These are phyloP conservation scores for Malassezia slooffiae DNA, from an alignment of 1,284 basidiomycete genomes.

Conservation along the genomic window DNA sequence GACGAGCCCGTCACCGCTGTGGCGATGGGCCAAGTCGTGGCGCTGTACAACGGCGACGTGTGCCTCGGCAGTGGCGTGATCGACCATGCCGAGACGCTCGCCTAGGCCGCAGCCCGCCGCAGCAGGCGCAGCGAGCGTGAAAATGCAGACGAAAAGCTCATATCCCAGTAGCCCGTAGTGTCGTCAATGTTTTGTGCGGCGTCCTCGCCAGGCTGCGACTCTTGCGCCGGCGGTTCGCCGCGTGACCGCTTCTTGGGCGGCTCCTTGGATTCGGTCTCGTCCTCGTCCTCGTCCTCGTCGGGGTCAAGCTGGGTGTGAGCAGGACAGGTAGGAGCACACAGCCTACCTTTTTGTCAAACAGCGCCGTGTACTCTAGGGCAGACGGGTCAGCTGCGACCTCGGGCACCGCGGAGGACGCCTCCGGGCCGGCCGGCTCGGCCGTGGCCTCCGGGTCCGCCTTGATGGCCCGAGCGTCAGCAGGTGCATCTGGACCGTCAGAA, in stretches of 20 bases:
- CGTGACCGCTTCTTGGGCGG: slow-evolving; percentile 2
- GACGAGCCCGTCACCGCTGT: slow-evolving; percentile 58
- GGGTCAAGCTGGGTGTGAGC: slow-evolving; percentile 6
- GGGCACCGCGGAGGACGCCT: too few species aligned
- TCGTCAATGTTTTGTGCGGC: too few species aligned
- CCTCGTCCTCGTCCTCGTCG: slow-evolving; percentile 5
- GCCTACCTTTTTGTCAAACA: slow-evolving; percentile 6
- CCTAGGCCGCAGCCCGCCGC: not conserved
- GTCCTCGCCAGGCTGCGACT: too few species aligned
- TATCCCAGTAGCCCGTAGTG: slow-evolving; percentile 8
- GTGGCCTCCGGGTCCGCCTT: too few species aligned
- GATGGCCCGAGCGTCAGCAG: too few species aligned
- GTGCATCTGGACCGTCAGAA: not conserved
- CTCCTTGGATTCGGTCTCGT: slow-evolving; percentile 1
- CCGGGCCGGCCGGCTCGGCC: too few species aligned
- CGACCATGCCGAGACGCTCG: slow-evolving; percentile 21
- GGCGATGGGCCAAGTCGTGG: slow-evolving; percentile 68
- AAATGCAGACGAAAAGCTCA: slow-evolving; percentile 7
- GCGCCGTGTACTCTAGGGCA: slow-evolving; percentile 1
- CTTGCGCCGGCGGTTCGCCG: not conserved
- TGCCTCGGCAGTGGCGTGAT: slow-evolving; percentile 76
- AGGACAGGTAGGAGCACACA: too few species aligned
- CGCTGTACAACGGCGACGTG: slow-evolving; percentile 62
- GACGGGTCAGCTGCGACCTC: too few species aligned
- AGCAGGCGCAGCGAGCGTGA: slow-evolving; percentile 3